Evolutionary conservation across 2,329 filamentous ascomycete genomes (phyloP).

Genomic region (Xylaria sp.): DNA sequence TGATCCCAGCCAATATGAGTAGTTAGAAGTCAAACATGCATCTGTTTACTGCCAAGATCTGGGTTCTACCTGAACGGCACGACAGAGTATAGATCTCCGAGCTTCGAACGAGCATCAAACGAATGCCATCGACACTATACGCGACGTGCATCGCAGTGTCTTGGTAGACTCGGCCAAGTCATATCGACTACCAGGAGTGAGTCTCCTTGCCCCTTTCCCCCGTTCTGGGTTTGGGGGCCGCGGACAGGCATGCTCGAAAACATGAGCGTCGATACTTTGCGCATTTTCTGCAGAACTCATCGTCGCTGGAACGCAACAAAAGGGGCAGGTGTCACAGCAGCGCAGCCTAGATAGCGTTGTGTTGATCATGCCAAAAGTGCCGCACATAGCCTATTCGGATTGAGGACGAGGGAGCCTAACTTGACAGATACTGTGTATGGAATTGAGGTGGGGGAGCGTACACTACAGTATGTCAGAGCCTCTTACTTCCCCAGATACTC

Average conservation of each 20-base stretch:
- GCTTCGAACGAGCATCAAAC: slow-evolving; percentile 5
- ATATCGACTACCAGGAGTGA: not conserved
- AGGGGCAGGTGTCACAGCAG: slow-evolving; percentile 30
- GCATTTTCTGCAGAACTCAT: slow-evolving; percentile 5
- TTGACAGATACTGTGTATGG: not conserved
- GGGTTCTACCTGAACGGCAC: not conserved
- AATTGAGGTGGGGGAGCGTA: too few species aligned
- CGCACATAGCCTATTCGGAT: slow-evolving; percentile 9
- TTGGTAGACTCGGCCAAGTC: not conserved
- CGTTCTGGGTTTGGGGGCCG: not conserved
- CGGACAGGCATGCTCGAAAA: not conserved
- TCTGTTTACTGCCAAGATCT: not conserved
- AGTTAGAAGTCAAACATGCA: not conserved
- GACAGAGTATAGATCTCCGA: not conserved
- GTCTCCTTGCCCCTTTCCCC: not conserved
- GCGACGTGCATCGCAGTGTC: not conserved
- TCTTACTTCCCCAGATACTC: slow-evolving; percentile 18
- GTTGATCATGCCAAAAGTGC: not conserved
- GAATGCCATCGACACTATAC: not conserved
- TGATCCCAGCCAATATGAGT: not conserved
- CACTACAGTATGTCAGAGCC: slow-evolving; percentile 8
- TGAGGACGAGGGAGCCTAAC: not conserved
- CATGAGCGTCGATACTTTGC: slow-evolving; percentile 1
- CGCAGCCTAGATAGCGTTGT: not conserved
- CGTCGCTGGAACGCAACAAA: slow-evolving; percentile 31